phyloP scores from a whole-genome alignment of 257 asterid genomes.

The Fraxinus pennsylvanica region DNA sequence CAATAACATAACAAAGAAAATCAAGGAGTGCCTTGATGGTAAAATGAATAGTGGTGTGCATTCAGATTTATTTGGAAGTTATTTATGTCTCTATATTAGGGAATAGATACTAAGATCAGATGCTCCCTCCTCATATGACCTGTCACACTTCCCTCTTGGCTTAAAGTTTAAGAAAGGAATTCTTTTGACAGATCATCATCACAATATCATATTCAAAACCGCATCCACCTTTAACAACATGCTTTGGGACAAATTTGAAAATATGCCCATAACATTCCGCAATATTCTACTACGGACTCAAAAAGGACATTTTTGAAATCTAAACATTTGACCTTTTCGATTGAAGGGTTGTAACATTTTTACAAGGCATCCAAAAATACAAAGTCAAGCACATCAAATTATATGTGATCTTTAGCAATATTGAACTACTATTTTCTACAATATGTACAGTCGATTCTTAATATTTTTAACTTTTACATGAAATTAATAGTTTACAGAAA shows the following conservation, averaged over 20 bases:
- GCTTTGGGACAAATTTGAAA: not conserved
- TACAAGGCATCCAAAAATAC: not conserved
- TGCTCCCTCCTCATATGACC: too few relatives aligned
- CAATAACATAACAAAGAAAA: too few relatives aligned
- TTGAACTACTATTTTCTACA: not conserved
- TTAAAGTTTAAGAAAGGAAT: too few relatives aligned
- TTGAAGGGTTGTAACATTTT: not conserved
- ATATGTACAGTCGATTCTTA: not conserved
- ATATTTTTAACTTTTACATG: not conserved
- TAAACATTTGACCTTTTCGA: not conserved
- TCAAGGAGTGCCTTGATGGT: too few relatives aligned
- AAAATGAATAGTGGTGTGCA: too few relatives aligned
- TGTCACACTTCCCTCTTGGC: too few relatives aligned
- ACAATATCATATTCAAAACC: too few relatives aligned
- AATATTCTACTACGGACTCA: not conserved
- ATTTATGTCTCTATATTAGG: too few relatives aligned
- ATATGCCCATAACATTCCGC: not conserved
- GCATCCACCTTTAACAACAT: not conserved
- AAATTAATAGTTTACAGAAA: not conserved
- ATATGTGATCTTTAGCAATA: not conserved
- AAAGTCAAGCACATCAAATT: not conserved
- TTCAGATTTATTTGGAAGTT: too few relatives aligned
- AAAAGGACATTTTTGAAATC: not conserved
- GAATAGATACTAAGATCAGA: too few relatives aligned
- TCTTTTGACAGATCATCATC: too few relatives aligned